Percentiles rank a stretch among this genome's conserved stretches.
Conservation (phyloP, 306 rosid species). For the Rubus idaeus region DNA sequence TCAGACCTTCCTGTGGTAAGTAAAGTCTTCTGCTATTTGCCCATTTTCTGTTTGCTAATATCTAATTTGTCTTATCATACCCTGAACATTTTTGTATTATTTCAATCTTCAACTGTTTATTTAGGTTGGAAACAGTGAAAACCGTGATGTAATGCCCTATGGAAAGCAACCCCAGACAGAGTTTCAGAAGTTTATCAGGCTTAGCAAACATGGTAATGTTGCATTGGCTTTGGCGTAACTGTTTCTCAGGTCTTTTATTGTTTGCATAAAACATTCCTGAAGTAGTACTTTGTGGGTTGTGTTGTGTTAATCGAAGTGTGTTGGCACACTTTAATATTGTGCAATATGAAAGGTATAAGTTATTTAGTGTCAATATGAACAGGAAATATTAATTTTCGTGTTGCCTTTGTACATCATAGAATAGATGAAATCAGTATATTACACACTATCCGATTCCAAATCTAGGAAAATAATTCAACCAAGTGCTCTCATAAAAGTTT, state of each 20-base stretch:
- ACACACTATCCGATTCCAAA: background rate
- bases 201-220: constrained; percentile 46
- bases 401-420: too few species aligned
- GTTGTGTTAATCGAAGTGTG: too few species aligned
- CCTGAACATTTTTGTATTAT: background rate
- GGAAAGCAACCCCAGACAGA: constrained; percentile 41
- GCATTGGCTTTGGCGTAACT: background rate
- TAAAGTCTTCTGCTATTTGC: background rate
- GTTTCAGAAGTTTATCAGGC: constrained; percentile 61
- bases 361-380: too few species aligned
- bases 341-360: too few species aligned
- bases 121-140: constrained; percentile 58
- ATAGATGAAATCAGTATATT: too few species aligned
- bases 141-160: constrained; percentile 50
- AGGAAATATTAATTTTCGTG: too few species aligned
- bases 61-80: background rate
- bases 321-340: too few species aligned
- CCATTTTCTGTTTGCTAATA: background rate
- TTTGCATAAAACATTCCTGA: background rate
- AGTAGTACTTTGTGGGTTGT: background rate
- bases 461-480: background rate
- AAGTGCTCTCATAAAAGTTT: background rate
- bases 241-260: background rate
- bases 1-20: constrained; percentile 75
- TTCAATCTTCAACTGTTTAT: background rate